A percentile compares a stretch with the other conserved stretches of the same genome.
These are phyloP conservation scores for Cryptosporidium xiaoi DNA, from an alignment of 169 alveolate genomes.

Conservation along the genomic window DNA sequence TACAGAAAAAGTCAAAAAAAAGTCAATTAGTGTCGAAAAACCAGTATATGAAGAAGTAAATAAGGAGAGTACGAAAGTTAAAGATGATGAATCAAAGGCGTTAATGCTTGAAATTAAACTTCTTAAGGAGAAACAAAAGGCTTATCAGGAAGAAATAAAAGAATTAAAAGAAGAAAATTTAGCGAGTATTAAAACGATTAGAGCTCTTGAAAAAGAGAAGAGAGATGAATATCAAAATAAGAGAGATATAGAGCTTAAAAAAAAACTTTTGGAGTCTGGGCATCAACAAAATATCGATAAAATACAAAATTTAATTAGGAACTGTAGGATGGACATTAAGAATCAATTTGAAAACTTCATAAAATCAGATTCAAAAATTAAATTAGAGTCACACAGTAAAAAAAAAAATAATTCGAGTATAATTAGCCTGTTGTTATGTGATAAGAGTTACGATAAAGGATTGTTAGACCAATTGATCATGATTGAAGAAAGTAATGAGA, in stretches of 20 bases:
- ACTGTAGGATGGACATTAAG: slow-evolving; percentile 13
- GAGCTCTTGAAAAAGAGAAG: slow-evolving; percentile 37
- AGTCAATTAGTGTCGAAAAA: not conserved
- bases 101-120: not conserved
- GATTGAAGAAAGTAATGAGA: slow-evolving; percentile 69
- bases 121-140: slow-evolving; percentile 6
- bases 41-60: not conserved
- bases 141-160: slow-evolving; percentile 25
- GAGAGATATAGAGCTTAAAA: slow-evolving; percentile 26
- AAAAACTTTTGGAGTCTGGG: slow-evolving; percentile 25
- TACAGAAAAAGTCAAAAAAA: slow-evolving; percentile 3
- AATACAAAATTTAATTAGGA: slow-evolving; percentile 34
- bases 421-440: slow-evolving; percentile 40
- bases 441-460: slow-evolving; percentile 15
- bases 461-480: slow-evolving; percentile 27
- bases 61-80: slow-evolving; percentile 7
- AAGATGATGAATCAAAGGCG: slow-evolving; percentile 2
- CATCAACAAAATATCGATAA: slow-evolving; percentile 65
- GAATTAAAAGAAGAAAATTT: slow-evolving; percentile 31
- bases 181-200: not conserved
- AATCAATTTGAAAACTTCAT: not conserved
- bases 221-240: slow-evolving; percentile 44
- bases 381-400: slow-evolving; percentile 4
- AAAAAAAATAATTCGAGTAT: slow-evolving; percentile 43
- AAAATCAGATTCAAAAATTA: not conserved